These are phyloP conservation scores for Neonectria coccinea DNA, from an alignment of 2,329 filamentous ascomycete genomes.

Conservation along the genomic window DNA sequence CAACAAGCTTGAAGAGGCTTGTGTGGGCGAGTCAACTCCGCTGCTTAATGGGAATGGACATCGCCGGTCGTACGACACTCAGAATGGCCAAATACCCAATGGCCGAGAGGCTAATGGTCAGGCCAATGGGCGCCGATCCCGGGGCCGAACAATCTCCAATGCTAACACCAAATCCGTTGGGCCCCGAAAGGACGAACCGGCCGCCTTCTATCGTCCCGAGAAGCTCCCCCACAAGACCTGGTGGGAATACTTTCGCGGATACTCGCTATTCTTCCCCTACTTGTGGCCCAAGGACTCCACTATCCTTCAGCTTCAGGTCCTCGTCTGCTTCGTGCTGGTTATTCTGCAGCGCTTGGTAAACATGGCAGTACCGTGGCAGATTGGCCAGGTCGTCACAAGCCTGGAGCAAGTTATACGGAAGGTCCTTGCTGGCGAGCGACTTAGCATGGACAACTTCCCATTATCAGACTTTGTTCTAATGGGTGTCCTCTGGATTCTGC, in stretches of 20 bases:
- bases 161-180: conserved; percentile 51
- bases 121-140: conserved; percentile 48
- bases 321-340: conserved; percentile 85
- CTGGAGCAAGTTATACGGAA: conserved; percentile 68
- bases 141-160: conserved; percentile 53
- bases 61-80: conserved; percentile 52
- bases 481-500: conserved; percentile 83
- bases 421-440: conserved; percentile 54
- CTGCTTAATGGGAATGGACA: conserved; percentile 64
- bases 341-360: conserved; percentile 86
- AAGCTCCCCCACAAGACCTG: conserved; percentile 89
- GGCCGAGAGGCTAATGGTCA: conserved; percentile 44
- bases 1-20: conserved; percentile 54
- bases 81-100: conserved; percentile 44
- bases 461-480: conserved; percentile 52
- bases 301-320: conserved; percentile 80
- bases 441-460: conserved; percentile 52
- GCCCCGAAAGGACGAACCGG: conserved; percentile 68
- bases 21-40: conserved; percentile 70
- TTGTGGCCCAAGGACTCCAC: conserved; percentile 89
- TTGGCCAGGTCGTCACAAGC: conserved; percentile 82
- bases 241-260: conserved; percentile 96
- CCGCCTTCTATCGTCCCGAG: conserved; percentile 89
- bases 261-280: conserved; percentile 94
- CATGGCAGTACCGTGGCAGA: conserved; percentile 83